A percentile compares a stretch with the other conserved stretches of the same genome.
phyloP scores from a whole-genome alignment of 192 early-diverging fungal genomes.

The Podila epigama region DNA sequence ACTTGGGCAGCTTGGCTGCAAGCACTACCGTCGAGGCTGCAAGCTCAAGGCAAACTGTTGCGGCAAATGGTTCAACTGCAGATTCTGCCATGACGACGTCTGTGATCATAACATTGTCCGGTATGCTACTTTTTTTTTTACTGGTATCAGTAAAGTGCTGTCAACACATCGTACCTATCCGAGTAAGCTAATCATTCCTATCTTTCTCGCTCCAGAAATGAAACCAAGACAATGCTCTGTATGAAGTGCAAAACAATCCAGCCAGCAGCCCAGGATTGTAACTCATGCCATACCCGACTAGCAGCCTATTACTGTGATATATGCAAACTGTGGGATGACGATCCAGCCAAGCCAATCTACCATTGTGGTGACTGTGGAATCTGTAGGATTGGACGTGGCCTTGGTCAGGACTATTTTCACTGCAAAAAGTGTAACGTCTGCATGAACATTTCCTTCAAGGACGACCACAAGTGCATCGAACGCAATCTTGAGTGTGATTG shows the following conservation, averaged over 20 bases:
- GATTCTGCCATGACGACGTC: conserved; percentile 85
- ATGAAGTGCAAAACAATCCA: conserved; percentile 90
- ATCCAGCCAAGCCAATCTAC: conserved; percentile 83
- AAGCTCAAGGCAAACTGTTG: conserved; percentile 86
- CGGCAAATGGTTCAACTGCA: conserved; percentile 79
- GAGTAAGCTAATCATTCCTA: no score
- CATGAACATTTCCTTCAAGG: conserved; percentile 76
- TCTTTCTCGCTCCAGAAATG: conserved; percentile 24
- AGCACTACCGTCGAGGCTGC: conserved; percentile 78
- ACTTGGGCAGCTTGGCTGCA: conserved; percentile 70
- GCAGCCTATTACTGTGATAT: conserved; percentile 87
- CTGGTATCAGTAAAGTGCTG: no score
- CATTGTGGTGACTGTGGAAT: conserved; percentile 95
- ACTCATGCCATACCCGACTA: conserved; percentile 69
- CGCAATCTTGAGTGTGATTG: conserved; percentile 91
- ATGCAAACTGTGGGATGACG: conserved; percentile 94
- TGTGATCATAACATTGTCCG: conserved; percentile 78
- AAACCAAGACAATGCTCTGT: conserved; percentile 86
- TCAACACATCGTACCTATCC: no score
- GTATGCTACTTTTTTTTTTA: conserved; percentile 39
- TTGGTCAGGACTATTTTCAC: conserved; percentile 87
- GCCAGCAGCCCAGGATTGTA: conserved; percentile 77
- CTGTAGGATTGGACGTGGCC: conserved; percentile 85
- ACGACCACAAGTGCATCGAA: conserved; percentile 91
- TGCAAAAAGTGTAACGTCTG: conserved; percentile 93